Base-by-base conservation (phyloP, 2,329 filamentous ascomycete species). In the Cyclaneusma minus region DNA sequence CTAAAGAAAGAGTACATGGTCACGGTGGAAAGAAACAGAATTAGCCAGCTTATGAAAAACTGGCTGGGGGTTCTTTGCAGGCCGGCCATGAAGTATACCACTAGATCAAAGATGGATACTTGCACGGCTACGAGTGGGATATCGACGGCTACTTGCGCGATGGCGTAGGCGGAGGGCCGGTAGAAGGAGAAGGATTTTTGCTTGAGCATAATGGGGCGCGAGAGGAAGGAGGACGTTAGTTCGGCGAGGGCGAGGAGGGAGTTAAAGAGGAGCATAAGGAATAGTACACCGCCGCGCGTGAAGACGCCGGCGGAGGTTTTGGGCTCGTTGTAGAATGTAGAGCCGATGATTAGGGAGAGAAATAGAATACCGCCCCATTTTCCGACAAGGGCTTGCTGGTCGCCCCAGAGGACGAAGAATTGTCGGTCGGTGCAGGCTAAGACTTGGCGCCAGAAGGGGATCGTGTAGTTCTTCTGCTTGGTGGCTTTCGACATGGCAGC, bases 1-100 rank as follows among this genome's bases (percentile, higher is more conserved):
- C 82, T 68, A 65, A 91, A 91, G 35, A 87, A 64, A 72, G 83
- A 85, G 24, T 77, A 84, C 79, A 89, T 89, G 35, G 68, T 62
- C 42, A 92, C 39, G 1, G 80, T 80, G 1, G 71, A 72, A 31
- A 64, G 47, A 52, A 87, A 82, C 3, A 71, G 76, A 44, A 87
- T 66, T 27, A 93, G 58, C 31, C 83, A 51, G 62, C 82, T 92
- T 54, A 83, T 78, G 61, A 93, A 93, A 60, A 89, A 93, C 1
- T 73, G 54, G 3, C 74, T 77, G 0, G 79, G 58, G 35, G 77
- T 71, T 27, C 82, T 65, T 29, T 78, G 68, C 16, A 94, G 57
- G 36, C 84, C 78, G 0, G 80, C 77, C 69, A 94, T 75, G 52
- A 93, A 93, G 55, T 93, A 93, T 3, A 93, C 52, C 2, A 70